phyloP scores from a whole-genome alignment of 495 filamentous ascomycete genomes.

The Trichocladium antarcticum region DNA sequence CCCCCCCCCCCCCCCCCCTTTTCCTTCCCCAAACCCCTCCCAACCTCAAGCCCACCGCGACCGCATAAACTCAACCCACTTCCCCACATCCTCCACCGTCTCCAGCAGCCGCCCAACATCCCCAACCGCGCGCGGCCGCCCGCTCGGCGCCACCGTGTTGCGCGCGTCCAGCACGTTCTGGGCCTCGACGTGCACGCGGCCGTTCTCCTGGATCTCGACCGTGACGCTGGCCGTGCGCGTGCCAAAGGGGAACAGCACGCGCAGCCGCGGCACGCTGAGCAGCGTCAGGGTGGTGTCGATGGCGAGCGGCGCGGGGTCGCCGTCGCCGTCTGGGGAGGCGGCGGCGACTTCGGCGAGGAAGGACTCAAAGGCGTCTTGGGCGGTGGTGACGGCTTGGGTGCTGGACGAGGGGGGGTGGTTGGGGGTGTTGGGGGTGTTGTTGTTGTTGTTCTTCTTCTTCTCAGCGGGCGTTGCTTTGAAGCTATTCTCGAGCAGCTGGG shows the following conservation, averaged over 20 bases:
- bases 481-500: constrained; percentile 50
- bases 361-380: constrained; percentile 22
- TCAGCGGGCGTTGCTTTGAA: constrained; percentile 29
- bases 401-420: neutral
- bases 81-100: constrained; percentile 41
- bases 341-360: constrained; percentile 20
- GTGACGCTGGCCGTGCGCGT: constrained; percentile 32
- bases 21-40: neutral
- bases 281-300: constrained; percentile 42
- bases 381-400: constrained; percentile 14
- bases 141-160: constrained; percentile 14
- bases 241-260: constrained; percentile 41
- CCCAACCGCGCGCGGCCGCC: constrained; percentile 14
- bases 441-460: too few relatives aligned
- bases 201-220: constrained; percentile 54
- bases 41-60: constrained; percentile 23
- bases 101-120: constrained; percentile 31
- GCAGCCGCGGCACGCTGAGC: constrained; percentile 36
- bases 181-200: constrained; percentile 38
- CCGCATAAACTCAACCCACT: constrained; percentile 46
- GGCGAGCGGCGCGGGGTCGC: constrained; percentile 10
- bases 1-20: neutral
- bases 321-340: too few relatives aligned
- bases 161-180: constrained; percentile 31
- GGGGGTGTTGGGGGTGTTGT: neutral